phyloP scores from a whole-genome alignment of 345 rosid species.

The Linum usitatissimum region DNA sequence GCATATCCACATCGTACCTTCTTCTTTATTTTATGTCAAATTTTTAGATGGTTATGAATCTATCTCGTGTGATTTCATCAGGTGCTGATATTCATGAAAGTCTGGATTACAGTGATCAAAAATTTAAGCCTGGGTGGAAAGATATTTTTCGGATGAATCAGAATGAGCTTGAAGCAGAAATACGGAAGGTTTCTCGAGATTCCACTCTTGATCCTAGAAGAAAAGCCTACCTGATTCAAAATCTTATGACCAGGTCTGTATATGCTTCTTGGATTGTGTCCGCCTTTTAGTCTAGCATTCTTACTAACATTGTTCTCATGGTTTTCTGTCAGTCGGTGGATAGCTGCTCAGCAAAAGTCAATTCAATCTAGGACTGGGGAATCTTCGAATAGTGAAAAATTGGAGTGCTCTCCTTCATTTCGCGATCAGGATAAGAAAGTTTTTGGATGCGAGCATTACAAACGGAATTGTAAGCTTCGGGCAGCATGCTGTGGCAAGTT shows the following conservation, averaged over 20 bases:
- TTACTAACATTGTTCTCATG: constrained; percentile 9
- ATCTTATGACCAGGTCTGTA: constrained; percentile 63
- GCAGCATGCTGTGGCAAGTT: constrained; percentile 69
- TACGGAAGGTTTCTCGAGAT: constrained; percentile 66
- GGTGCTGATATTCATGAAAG: constrained; percentile 34
- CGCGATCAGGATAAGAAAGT: constrained; percentile 43
- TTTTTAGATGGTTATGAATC: constrained; percentile 6
- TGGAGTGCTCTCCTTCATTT: constrained; percentile 54
- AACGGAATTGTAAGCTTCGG: constrained; percentile 66
- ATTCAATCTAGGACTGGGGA: constrained; percentile 33
- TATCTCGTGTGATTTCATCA: constrained; percentile 6
- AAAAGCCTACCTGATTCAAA: constrained; percentile 59
- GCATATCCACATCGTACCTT: background rate
- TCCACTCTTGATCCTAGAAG: constrained; percentile 68
- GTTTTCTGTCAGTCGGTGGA: constrained; percentile 50
- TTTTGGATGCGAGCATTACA: constrained; percentile 75
- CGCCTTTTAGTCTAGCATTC: constrained; percentile 3
- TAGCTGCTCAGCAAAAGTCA: constrained; percentile 54
- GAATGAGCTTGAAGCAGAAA: constrained; percentile 57
- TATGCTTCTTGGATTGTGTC: background rate
- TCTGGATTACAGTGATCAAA: constrained; percentile 35
- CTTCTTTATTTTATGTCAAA: background rate
- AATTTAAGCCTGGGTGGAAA: constrained; percentile 60
- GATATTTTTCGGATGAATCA: constrained; percentile 64
- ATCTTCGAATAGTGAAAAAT: constrained; percentile 39